These are phyloP conservation scores for Boechera divaricarpa DNA, from an alignment of 345 rosid genomes.

Conservation along the genomic window DNA sequence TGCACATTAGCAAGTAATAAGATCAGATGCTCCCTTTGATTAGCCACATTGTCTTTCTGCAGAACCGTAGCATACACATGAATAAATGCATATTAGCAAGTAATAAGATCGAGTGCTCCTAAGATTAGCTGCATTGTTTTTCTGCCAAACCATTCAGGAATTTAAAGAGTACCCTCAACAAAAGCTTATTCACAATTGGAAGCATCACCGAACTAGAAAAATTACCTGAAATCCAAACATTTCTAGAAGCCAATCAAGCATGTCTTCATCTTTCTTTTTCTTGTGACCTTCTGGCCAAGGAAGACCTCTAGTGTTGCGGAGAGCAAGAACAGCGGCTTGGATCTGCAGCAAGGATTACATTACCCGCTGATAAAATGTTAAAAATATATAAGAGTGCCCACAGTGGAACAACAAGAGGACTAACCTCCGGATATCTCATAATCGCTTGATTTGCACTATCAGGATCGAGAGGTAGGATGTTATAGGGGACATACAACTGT, in stretches of 20 bases:
- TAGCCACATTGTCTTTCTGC: constrained; percentile 97
- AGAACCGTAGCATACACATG: constrained; percentile 31
- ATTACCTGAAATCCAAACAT: constrained; percentile 99
- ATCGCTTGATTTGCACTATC: constrained; percentile 98
- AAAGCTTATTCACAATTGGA: not conserved
- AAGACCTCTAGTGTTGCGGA: constrained; percentile 98
- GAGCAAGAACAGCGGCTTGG: constrained; percentile 92
- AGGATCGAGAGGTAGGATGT: constrained; percentile 98
- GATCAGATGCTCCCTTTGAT: constrained; percentile 98
- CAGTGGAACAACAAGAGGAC: constrained; percentile 18
- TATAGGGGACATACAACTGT: constrained; percentile 85
- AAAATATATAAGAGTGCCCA: constrained; percentile 14
- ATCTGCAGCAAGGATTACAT: constrained; percentile 56
- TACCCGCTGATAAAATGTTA: constrained; percentile 7
- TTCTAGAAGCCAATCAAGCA: constrained; percentile 97
- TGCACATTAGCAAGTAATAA: constrained; percentile 96
- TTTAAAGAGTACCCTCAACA: constrained; percentile 9
- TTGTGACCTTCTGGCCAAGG: constrained; percentile 93
- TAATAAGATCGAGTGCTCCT: constrained; percentile 6
- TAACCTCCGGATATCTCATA: constrained; percentile 95
- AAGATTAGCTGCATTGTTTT: constrained; percentile 23
- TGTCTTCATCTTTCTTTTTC: constrained; percentile 85
- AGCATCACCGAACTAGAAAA: constrained; percentile 13
- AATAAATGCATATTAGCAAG: constrained; percentile 17
- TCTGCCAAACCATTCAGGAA: not conserved